Evolutionary conservation across 1,284 basidiomycete species (phyloP).

Genomic region (Apiotrichum akiyoshidainum): DNA sequence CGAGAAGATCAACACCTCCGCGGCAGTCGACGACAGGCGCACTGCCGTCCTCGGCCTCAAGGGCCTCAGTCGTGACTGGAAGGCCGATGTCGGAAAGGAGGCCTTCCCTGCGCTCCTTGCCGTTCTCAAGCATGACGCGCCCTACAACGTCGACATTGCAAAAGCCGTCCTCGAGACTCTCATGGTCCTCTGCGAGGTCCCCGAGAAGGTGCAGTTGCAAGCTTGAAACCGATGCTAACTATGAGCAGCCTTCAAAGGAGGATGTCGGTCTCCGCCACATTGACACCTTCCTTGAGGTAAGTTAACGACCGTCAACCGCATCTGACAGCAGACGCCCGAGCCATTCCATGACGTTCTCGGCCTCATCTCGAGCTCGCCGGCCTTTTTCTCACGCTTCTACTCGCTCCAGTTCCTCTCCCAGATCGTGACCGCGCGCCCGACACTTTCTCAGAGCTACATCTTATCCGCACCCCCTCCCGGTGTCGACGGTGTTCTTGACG

Average conservation of each 20-base stretch:
- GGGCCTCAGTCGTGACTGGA: slow-evolving; percentile 85
- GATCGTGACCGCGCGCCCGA: slow-evolving; percentile 73
- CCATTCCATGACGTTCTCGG: slow-evolving; percentile 72
- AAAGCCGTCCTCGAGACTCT: slow-evolving; percentile 87
- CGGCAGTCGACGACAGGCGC: slow-evolving; percentile 81
- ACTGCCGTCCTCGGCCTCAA: slow-evolving; percentile 90
- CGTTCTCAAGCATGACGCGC: slow-evolving; percentile 77
- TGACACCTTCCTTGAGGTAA: slow-evolving; percentile 46
- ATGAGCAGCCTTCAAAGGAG: slow-evolving; percentile 48
- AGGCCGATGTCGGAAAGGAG: slow-evolving; percentile 73
- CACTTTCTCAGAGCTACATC: slow-evolving; percentile 81
- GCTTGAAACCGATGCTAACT: background rate
- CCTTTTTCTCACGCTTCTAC: slow-evolving; percentile 83
- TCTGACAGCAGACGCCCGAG: slow-evolving; percentile 52
- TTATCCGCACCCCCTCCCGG: slow-evolving; percentile 54
- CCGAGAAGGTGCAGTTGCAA: slow-evolving; percentile 39
- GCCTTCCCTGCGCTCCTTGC: slow-evolving; percentile 73
- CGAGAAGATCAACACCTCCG: slow-evolving; percentile 80
- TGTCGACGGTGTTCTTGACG: slow-evolving; percentile 45
- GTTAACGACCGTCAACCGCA: background rate
- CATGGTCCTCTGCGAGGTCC: slow-evolving; percentile 52
- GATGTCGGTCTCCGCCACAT: slow-evolving; percentile 53
- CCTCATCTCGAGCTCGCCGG: slow-evolving; percentile 59
- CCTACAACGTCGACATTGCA: slow-evolving; percentile 81
- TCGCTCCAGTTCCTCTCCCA: slow-evolving; percentile 78